These are phyloP conservation scores for Rhynchosporium graminicola DNA, from an alignment of 2,329 filamentous ascomycete genomes.

Conservation along the genomic window DNA sequence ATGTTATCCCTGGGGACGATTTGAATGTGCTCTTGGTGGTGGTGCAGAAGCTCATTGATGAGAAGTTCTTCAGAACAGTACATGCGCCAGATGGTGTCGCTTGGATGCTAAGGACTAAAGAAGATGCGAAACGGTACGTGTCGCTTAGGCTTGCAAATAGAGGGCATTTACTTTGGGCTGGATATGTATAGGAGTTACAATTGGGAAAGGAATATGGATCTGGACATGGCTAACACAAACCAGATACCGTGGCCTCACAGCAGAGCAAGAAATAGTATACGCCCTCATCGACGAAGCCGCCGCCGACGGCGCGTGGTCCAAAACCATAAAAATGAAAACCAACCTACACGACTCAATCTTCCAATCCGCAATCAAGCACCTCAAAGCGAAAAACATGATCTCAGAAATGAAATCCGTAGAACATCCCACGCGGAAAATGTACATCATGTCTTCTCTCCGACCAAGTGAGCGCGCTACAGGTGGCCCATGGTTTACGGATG, in stretches of 20 bases:
- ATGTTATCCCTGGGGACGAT: conserved; percentile 59
- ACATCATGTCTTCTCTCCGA: conserved; percentile 82
- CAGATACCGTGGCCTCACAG: conserved; percentile 62
- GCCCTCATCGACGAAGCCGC: conserved; percentile 84
- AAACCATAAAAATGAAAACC: conserved; percentile 75
- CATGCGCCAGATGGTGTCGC: conserved; percentile 48
- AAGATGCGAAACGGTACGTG: conserved; percentile 62
- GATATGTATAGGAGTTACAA: neutral
- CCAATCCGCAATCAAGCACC: conserved; percentile 77
- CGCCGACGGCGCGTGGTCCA: conserved; percentile 86
- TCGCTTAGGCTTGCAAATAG: neutral
- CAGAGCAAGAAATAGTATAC: conserved; percentile 85
- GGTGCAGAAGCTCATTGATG: conserved; percentile 58
- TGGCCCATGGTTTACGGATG: conserved; percentile 92
- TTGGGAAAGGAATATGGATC: neutral
- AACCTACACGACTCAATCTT: conserved; percentile 83
- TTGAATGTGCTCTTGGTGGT: conserved; percentile 55
- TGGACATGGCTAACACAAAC: conserved; percentile 18
- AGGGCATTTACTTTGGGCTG: neutral
- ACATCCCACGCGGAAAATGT: conserved; percentile 89
- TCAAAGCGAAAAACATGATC: conserved; percentile 81
- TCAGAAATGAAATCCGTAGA: conserved; percentile 90
- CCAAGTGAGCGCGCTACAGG: conserved; percentile 90
- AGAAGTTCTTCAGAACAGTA: conserved; percentile 59
- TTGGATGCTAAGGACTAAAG: conserved; percentile 60